Percentiles rank a stretch among this genome's conserved stretches.
phyloP scores from a whole-genome alignment of 768 basidiomycete genomes.

The Agrocybe pediades region DNA sequence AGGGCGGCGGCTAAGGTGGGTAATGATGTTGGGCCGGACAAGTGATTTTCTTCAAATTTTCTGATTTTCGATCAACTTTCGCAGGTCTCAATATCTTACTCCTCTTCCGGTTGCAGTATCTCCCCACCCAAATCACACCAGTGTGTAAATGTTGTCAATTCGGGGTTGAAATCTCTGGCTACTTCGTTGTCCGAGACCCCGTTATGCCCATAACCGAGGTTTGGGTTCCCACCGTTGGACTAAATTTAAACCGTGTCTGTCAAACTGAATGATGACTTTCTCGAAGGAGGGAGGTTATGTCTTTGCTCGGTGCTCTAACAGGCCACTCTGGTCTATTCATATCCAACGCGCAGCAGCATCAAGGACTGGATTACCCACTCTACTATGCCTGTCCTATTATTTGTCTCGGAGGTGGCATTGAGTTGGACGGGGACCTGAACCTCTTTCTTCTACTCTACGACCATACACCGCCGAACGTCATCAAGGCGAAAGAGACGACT shows the following conservation, averaged over 20 bases:
- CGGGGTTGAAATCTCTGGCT: neutral
- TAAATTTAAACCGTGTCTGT: slow-evolving; percentile 7
- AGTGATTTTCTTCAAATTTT: no score
- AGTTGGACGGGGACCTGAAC: slow-evolving; percentile 1
- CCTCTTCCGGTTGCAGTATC: neutral
- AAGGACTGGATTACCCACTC: slow-evolving; percentile 6
- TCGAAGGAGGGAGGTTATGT: slow-evolving; percentile 8
- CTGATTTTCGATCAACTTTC: no score
- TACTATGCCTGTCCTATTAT: slow-evolving; percentile 9
- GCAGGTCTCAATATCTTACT: no score
- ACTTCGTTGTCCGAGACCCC: slow-evolving; percentile 1
- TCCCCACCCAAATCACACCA: neutral
- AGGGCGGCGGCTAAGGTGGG: no score
- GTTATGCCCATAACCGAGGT: neutral
- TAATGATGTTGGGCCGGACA: no score
- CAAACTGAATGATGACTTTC: slow-evolving; percentile 6
- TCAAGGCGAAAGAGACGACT: neutral
- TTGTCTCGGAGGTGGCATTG: slow-evolving; percentile 18
- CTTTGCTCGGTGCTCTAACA: neutral
- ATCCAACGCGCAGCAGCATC: slow-evolving; percentile 12
- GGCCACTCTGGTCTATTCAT: slow-evolving; percentile 8
- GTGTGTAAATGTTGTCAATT: neutral
- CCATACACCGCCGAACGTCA: no score
- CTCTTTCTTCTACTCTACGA: slow-evolving; percentile 3
- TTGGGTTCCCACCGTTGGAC: slow-evolving; percentile 8